Conservation (phyloP, 768 basidiomycete species). For the Paxillus ammoniavirescens region DNA sequence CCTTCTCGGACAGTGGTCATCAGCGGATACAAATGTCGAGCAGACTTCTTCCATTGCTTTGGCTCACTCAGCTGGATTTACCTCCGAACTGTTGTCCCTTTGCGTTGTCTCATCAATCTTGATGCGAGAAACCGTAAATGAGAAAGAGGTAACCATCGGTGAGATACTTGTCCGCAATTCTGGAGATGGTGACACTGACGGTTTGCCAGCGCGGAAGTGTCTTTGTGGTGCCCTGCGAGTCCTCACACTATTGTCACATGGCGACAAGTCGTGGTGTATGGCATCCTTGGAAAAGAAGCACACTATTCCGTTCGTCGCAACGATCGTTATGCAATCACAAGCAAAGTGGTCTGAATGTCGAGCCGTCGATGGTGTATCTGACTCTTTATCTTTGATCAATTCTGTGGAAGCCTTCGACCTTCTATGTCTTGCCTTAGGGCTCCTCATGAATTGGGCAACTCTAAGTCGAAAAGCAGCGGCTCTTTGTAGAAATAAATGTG, state of each 20-base stretch:
- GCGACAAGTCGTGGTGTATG: slow-evolving; percentile 53
- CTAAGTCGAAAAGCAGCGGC: slow-evolving; percentile 47
- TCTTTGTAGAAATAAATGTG: slow-evolving; percentile 49
- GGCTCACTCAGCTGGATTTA: slow-evolving; percentile 29
- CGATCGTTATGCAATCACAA: slow-evolving; percentile 45
- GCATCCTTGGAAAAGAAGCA: slow-evolving; percentile 47
- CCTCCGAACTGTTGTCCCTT: slow-evolving; percentile 48
- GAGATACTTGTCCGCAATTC: background rate
- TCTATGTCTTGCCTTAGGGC: slow-evolving; percentile 70
- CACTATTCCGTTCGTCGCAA: slow-evolving; percentile 47
- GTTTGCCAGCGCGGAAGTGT: slow-evolving; percentile 41
- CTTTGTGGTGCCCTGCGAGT: slow-evolving; percentile 61
- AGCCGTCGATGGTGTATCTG: background rate
- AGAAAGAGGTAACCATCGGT: slow-evolving; percentile 19
- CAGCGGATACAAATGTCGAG: slow-evolving; percentile 11
- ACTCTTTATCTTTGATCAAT: background rate
- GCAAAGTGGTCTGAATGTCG: slow-evolving; percentile 17
- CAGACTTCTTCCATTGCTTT: slow-evolving; percentile 4
- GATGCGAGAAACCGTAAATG: slow-evolving; percentile 19
- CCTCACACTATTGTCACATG: slow-evolving; percentile 70
- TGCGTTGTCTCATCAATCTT: slow-evolving; percentile 49
- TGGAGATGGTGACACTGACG: background rate
- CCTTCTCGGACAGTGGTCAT: slow-evolving; percentile 57
- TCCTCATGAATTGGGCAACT: slow-evolving; percentile 77
- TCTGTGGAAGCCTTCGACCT: slow-evolving; percentile 56